Percentiles rank a stretch among this genome's conserved stretches.
Evolutionary conservation across 257 asterid species (phyloP).

Genomic region (Nicotiana undulata): DNA sequence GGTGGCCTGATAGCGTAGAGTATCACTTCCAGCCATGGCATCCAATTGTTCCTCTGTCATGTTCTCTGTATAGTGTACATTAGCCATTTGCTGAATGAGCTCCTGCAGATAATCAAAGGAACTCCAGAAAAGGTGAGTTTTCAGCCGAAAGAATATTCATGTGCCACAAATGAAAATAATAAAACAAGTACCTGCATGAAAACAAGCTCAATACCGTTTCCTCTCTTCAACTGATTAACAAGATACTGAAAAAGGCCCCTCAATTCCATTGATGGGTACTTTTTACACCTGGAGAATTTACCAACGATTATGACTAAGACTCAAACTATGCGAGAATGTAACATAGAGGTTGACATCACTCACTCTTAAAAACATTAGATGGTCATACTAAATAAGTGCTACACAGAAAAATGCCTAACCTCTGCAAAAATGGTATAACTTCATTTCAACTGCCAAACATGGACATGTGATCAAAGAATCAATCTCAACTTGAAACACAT

Average conservation of each 20-base stretch:
- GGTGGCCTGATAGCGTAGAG: slow-evolving; percentile 97
- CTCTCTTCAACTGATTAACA: slow-evolving; percentile 92
- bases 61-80: slow-evolving; percentile 96
- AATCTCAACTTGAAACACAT: not conserved
- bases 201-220: slow-evolving; percentile 94
- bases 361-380: not conserved
- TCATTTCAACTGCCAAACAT: not conserved
- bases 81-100: slow-evolving; percentile 97
- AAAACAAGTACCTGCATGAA: slow-evolving; percentile 65
- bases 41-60: slow-evolving; percentile 99
- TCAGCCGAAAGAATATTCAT: slow-evolving; percentile 7
- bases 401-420: not conserved
- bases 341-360: not conserved
- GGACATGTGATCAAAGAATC: not conserved
- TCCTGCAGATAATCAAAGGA: slow-evolving; percentile 54
- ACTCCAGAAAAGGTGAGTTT: slow-evolving; percentile 7
- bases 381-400: not conserved
- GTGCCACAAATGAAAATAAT: slow-evolving; percentile 7
- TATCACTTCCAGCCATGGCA: slow-evolving; percentile 99
- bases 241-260: slow-evolving; percentile 99
- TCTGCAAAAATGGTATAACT: not conserved
- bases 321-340: not conserved
- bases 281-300: slow-evolving; percentile 70
- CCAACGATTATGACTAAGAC: slow-evolving; percentile 4
- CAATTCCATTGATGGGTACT: slow-evolving; percentile 98